Evolutionary conservation across 108 stramenopile species (phyloP).

Genomic region (Pseudonitzschia multiseries): DNA sequence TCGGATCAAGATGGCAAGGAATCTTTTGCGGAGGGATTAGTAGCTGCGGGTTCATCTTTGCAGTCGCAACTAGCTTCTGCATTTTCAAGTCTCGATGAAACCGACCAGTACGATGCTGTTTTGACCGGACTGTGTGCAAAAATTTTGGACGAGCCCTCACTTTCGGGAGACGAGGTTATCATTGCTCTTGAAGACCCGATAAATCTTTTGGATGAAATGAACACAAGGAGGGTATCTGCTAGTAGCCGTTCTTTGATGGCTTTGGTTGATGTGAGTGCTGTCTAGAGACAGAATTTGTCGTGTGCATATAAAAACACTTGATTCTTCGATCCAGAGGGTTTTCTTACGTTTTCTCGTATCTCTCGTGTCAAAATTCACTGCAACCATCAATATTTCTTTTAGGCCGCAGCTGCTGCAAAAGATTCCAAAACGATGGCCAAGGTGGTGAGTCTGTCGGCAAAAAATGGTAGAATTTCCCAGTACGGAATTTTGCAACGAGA

Average conservation of each 20-base stretch:
- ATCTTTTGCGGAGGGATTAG: background rate
- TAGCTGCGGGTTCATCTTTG: slow-evolving; percentile 12
- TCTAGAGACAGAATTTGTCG: background rate
- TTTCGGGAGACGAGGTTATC: slow-evolving; percentile 17
- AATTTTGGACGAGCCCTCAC: slow-evolving; percentile 57
- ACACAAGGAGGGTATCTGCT: slow-evolving; percentile 55
- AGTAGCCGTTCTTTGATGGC: slow-evolving; percentile 71
- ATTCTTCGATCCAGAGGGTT: background rate
- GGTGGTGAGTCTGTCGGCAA: slow-evolving; percentile 49
- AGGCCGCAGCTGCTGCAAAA: slow-evolving; percentile 72
- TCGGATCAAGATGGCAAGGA: background rate
- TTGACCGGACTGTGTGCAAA: slow-evolving; percentile 86
- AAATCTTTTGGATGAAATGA: slow-evolving; percentile 79
- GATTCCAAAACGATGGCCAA: slow-evolving; percentile 70
- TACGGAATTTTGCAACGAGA: slow-evolving; percentile 64
- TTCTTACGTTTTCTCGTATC: background rate
- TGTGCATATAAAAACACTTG: slow-evolving; percentile 9
- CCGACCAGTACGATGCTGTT: slow-evolving; percentile 86
- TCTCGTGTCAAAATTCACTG: background rate
- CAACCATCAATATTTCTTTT: background rate
- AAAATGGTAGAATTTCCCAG: slow-evolving; percentile 54
- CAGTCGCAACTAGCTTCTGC: slow-evolving; percentile 63
- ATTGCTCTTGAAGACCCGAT: slow-evolving; percentile 68
- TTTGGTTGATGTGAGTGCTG: slow-evolving; percentile 76
- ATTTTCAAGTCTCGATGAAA: slow-evolving; percentile 63